These are phyloP conservation scores for Xylaria sp. DNA, from an alignment of 2,329 filamentous ascomycete genomes.

Conservation along the genomic window DNA sequence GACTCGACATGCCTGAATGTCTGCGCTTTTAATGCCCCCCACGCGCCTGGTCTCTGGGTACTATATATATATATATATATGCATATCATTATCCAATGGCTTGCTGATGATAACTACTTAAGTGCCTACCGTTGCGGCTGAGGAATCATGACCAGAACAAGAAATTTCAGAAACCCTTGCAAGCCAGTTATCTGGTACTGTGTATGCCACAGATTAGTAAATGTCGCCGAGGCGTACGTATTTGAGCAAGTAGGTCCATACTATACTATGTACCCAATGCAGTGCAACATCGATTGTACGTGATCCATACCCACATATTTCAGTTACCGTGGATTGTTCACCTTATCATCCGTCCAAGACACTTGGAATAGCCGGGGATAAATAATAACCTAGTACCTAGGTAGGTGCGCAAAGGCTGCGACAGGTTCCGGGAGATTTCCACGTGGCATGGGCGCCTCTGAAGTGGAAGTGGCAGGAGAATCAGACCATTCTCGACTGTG, in stretches of 20 bases:
- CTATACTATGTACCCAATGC: not conserved
- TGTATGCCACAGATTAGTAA: not conserved
- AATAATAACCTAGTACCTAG: not conserved
- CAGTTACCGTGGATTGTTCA: not conserved
- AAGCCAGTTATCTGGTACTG: slow-evolving; percentile 4
- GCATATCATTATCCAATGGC: not conserved
- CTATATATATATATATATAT: not conserved
- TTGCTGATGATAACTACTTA: not conserved
- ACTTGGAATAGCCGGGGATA: not conserved
- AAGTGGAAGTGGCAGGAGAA: slow-evolving; percentile 4
- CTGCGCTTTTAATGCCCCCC: not conserved
- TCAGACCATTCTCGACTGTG: slow-evolving; percentile 20
- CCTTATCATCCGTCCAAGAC: not conserved
- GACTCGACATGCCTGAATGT: no score
- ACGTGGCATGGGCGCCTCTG: slow-evolving; percentile 23
- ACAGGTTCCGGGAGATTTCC: slow-evolving; percentile 1
- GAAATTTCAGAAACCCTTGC: not conserved
- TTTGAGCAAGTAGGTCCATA: not conserved
- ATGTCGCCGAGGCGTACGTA: not conserved
- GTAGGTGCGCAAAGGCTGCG: not conserved
- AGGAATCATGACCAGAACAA: not conserved
- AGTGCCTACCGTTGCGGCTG: slow-evolving; percentile 13
- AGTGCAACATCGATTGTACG: not conserved
- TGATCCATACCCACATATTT: not conserved
- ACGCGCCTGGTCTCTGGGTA: not conserved